phyloP scores from a whole-genome alignment of 306 rosid genomes.

The Boehmeria nivea region DNA sequence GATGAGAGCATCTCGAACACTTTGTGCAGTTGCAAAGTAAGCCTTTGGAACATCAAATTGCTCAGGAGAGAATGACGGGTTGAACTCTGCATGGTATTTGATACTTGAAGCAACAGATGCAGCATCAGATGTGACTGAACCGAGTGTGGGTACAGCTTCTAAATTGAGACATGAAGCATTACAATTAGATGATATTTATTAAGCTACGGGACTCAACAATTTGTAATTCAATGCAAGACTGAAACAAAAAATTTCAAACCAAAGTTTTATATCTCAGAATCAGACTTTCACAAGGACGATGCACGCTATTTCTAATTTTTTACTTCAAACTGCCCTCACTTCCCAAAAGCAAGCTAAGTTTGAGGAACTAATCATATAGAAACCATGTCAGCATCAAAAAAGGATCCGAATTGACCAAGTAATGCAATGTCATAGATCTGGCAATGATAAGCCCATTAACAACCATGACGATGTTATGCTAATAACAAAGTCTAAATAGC shows the following conservation, averaged over 20 bases:
- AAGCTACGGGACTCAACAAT: neutral
- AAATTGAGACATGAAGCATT: constrained; percentile 19
- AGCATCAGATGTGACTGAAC: constrained; percentile 49
- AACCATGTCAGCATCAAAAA: constrained; percentile 30
- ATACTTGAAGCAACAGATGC: constrained; percentile 73
- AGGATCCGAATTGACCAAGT: constrained; percentile 34
- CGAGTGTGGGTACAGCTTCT: constrained; percentile 41
- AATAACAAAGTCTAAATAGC: too few relatives aligned
- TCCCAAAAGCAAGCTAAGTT: too few relatives aligned
- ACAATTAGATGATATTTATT: constrained; percentile 8
- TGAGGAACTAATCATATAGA: constrained; percentile 19
- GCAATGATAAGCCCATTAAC: too few relatives aligned
- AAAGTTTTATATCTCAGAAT: neutral
- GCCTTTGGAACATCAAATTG: constrained; percentile 71
- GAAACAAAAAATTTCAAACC: neutral
- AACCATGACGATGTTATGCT: too few relatives aligned
- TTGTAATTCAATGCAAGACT: too few relatives aligned
- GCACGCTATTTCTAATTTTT: too few relatives aligned
- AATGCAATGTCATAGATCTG: constrained; percentile 14
- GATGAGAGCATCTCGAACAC: constrained; percentile 79
- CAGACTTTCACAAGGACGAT: too few relatives aligned
- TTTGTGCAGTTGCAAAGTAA: constrained; percentile 83
- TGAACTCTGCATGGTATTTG: constrained; percentile 93
- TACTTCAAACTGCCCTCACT: too few relatives aligned
- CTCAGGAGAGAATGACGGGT: constrained; percentile 75